A percentile compares a stretch with the other conserved stretches of the same genome.
phyloP scores from a whole-genome alignment of 2,329 filamentous ascomycete species.

The Aspergillus ibericus region DNA sequence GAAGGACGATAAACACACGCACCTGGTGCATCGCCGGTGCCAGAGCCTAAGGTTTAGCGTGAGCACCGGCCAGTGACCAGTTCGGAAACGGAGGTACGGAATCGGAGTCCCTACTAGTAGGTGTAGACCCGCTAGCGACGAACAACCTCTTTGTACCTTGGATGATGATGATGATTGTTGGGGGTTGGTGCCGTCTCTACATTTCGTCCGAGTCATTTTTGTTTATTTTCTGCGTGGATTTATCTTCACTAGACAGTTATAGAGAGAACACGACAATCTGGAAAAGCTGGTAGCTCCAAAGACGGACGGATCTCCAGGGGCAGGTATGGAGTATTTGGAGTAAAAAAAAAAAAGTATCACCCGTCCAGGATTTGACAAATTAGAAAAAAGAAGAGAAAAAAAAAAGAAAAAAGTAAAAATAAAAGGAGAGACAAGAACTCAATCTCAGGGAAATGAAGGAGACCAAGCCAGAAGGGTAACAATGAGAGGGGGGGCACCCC shows the following conservation, averaged over 20 bases:
- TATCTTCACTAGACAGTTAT: no score
- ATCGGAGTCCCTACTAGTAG: neutral
- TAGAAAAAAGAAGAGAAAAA: no score
- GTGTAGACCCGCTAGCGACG: neutral
- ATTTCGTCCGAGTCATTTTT: neutral
- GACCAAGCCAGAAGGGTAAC: neutral
- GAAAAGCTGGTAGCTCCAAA: neutral
- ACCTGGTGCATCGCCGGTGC: constrained; percentile 12
- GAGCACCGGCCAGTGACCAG: constrained; percentile 15
- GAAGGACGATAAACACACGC: constrained; percentile 16
- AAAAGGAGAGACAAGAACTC: no score
- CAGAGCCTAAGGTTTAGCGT: constrained; percentile 16
- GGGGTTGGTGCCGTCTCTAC: neutral
- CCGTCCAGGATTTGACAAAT: neutral
- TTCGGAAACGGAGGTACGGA: neutral
- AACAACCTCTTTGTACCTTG: constrained; percentile 1
- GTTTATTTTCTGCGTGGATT: no score
- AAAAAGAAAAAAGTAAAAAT: no score
- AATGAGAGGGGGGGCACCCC: neutral
- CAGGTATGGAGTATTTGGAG: neutral
- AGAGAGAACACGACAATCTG: no score
- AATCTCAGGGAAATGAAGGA: neutral
- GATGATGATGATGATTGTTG: neutral
- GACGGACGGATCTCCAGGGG: neutral
- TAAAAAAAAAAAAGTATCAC: neutral